Evolutionary conservation across 2,329 filamentous ascomycete species (phyloP), one percentile per base, ranked within the genome.

Genomic region (Ceratocystis alfenasii): DNA sequence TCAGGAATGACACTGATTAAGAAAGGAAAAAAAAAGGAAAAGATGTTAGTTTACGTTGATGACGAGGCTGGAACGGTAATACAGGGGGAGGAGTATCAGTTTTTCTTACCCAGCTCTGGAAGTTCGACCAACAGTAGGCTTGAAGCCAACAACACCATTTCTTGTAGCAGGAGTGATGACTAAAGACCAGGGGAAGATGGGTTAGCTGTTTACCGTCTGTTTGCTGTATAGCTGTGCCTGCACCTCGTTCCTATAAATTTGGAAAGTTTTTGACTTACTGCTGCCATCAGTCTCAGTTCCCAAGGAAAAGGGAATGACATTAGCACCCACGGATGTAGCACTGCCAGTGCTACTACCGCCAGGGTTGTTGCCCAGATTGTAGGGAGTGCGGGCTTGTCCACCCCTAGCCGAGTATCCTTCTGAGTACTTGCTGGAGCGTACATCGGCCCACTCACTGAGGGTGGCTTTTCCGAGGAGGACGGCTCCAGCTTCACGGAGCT

Each of bases 241-340:
- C 17, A n/a, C 46, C 1, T n/a, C 1, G 1, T 48, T 17, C 2
- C 2, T 50, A 4, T 5, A 50, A 15, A 41, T 0, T 41, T 41
- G 3, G 8, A 41, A 12, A 41, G 10, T 2, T 8, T 5, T 41
- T 15, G 36, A 41, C 74, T 72, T 69, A 79, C 78, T 79, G 74
- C 81, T 85, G 3, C 82, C 87, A 71, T 90, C 87, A 0, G 87
- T 90, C 75, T 91, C 88, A 0, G 87, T 90, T 1, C 88, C 89
- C 0, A 91, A 73, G 0, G 85, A 78, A 71, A 89, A 87, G 0
- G 83, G 76, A 28, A 84, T 77, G 1, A 82, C 74, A 69, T 89
- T 89, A 2, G 82, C 81, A 2, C 81, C 80, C 0, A 90, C 86
- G 5, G 82, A 85, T 5, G 81, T 80, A 5, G 80, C 88, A 64